phyloP scores from a whole-genome alignment of 371 early-diverging fungal genomes.

The Mortierella sp. region DNA sequence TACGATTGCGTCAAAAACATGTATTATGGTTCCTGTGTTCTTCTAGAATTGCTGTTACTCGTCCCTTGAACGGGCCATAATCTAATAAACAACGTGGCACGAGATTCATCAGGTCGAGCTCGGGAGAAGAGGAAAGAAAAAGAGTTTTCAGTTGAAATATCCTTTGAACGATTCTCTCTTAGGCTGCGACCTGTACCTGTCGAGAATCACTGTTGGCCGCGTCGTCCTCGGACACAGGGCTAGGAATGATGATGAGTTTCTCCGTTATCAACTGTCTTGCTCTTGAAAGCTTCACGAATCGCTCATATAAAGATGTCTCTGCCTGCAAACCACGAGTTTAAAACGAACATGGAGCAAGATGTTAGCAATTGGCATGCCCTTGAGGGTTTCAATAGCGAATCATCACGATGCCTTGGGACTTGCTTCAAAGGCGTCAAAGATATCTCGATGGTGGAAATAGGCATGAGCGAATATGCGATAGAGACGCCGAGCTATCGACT shows the following conservation, averaged over 20 bases:
- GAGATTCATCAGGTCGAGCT: background rate
- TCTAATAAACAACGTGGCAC: slow-evolving; percentile 11
- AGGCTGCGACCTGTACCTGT: slow-evolving; percentile 18
- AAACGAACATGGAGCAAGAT: background rate
- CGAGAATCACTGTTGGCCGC: slow-evolving; percentile 9
- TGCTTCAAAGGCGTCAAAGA: slow-evolving; percentile 86
- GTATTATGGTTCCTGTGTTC: background rate
- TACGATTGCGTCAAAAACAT: too few relatives aligned
- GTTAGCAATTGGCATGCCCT: too few relatives aligned
- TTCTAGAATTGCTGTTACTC: slow-evolving; percentile 3
- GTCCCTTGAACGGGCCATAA: slow-evolving; percentile 35
- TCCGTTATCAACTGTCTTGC: slow-evolving; percentile 72
- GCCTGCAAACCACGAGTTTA: slow-evolving; percentile 53
- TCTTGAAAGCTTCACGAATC: slow-evolving; percentile 78
- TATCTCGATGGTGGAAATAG: slow-evolving; percentile 89
- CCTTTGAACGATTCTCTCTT: too few relatives aligned
- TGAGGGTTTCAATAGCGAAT: too few relatives aligned
- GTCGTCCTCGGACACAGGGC: slow-evolving; percentile 19
- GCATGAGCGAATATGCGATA: slow-evolving; percentile 97
- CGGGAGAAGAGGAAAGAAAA: background rate
- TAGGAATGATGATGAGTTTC: slow-evolving; percentile 74
- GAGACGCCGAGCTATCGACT: slow-evolving; percentile 87
- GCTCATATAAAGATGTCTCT: slow-evolving; percentile 79
- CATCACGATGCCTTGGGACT: too few relatives aligned
- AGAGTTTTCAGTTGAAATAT: too few relatives aligned